Evolutionary conservation across 140 eudicot genomes (phyloP).

Genomic region (Ambrosia hybrid): DNA sequence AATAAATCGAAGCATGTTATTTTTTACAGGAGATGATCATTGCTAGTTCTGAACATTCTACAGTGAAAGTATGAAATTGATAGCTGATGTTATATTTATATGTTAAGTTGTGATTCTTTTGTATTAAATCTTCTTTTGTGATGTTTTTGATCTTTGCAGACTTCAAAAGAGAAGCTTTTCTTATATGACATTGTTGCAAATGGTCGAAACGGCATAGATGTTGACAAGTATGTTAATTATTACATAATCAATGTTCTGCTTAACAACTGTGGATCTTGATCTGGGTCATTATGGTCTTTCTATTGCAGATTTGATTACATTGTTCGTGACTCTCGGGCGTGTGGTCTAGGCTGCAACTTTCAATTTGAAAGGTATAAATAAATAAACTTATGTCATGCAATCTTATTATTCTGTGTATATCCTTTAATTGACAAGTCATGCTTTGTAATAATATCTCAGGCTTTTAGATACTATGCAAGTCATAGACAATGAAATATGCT

Average conservation of each 20-base stretch:
- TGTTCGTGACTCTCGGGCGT: constrained; percentile 88
- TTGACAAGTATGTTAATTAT: constrained; percentile 66
- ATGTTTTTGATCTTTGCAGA: constrained; percentile 39
- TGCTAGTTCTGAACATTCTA: constrained; percentile 51
- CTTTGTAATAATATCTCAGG: constrained; percentile 52
- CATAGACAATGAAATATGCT: constrained; percentile 83
- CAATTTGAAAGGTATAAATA: constrained; percentile 68
- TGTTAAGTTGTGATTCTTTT: constrained; percentile 8
- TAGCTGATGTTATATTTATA: not conserved
- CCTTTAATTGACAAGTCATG: constrained; percentile 18
- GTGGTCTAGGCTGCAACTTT: constrained; percentile 86
- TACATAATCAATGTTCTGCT: constrained; percentile 13
- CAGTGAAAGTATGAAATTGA: constrained; percentile 50
- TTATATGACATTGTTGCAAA: constrained; percentile 95
- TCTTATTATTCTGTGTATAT: constrained; percentile 9
- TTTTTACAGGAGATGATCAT: constrained; percentile 75
- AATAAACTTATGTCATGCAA: constrained; percentile 3
- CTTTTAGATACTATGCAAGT: constrained; percentile 83
- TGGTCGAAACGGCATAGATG: constrained; percentile 98
- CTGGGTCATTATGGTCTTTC: not conserved
- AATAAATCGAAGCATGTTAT: too few relatives aligned
- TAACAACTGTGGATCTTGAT: constrained; percentile 4
- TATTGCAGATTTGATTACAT: constrained; percentile 81
- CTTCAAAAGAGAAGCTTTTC: constrained; percentile 69
- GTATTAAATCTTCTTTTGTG: constrained; percentile 2